Conservation (phyloP, 129 eudicot genomes). For the Chrysanthemum seticuspe region DNA sequence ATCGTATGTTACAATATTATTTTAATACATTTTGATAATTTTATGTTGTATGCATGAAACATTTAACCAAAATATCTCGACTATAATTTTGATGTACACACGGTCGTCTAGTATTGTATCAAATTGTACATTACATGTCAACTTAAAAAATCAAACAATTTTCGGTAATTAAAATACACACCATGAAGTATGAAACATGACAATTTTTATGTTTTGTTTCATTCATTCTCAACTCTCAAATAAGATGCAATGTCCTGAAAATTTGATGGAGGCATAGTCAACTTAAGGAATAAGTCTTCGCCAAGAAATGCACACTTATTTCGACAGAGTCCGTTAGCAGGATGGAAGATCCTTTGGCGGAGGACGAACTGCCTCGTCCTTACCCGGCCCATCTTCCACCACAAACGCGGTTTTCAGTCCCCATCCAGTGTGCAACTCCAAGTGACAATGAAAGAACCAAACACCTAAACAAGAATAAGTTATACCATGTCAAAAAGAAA, state of each 20-base stretch:
- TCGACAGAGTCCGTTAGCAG: constrained; percentile 33
- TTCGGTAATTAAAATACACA: not conserved
- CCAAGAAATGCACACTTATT: constrained; percentile 8
- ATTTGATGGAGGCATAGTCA: constrained; percentile 20
- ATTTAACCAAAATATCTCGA: no score
- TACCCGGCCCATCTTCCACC: constrained; percentile 54
- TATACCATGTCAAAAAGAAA: not conserved
- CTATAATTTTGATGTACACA: not conserved
- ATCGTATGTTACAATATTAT: no score
- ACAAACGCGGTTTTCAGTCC: constrained; percentile 58
- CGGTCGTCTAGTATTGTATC: not conserved
- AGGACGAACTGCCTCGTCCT: constrained; percentile 48
- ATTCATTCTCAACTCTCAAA: constrained; percentile 17
- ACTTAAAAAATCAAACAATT: constrained; percentile 6
- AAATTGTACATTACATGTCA: constrained; percentile 10
- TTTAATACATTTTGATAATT: no score
- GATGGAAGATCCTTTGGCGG: constrained; percentile 71
- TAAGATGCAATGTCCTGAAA: constrained; percentile 16
- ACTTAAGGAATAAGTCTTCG: not conserved
- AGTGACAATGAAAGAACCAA: constrained; percentile 71
- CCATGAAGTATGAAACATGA: constrained; percentile 13
- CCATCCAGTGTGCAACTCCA: constrained; percentile 77
- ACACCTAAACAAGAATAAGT: constrained; percentile 40
- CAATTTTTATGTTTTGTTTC: constrained; percentile 1
- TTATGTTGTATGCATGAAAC: no score